Percentiles rank a stretch among this genome's conserved stretches.
Conservation (phyloP, 176 grass and related monocot genomes). For the Carex parvula region DNA sequence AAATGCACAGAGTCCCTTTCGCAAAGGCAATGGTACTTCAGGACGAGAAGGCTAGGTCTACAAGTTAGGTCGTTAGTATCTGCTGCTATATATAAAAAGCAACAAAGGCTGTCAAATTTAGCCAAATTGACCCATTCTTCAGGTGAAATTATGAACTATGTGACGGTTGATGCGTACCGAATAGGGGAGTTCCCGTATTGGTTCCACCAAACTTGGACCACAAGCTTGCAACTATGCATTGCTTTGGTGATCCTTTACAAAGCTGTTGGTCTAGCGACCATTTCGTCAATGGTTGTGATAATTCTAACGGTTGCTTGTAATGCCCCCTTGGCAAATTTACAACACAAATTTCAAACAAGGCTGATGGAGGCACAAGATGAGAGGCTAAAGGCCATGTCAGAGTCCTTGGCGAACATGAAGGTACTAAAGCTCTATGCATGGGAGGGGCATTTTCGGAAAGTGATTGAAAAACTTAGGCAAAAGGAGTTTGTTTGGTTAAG, state of each 20-base stretch:
- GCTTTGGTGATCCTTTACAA: constrained; percentile 71
- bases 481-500: constrained; percentile 68
- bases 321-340: constrained; percentile 80
- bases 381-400: constrained; percentile 79
- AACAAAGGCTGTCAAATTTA: constrained; percentile 58
- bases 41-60: constrained; percentile 65
- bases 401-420: constrained; percentile 79
- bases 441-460: constrained; percentile 83
- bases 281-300: constrained; percentile 61
- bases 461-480: constrained; percentile 69
- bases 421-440: constrained; percentile 91
- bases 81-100: constrained; percentile 77
- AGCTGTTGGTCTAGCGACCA: constrained; percentile 55
- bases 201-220: constrained; percentile 96
- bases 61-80: constrained; percentile 75
- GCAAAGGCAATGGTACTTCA: constrained; percentile 89
- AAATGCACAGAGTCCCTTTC: constrained; percentile 84
- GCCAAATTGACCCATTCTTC: constrained; percentile 76
- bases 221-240: constrained; percentile 70
- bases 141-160: constrained; percentile 91
- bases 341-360: constrained; percentile 72
- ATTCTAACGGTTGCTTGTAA: constrained; percentile 67
- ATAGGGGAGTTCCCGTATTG: constrained; percentile 89
- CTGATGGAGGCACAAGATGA: constrained; percentile 89
- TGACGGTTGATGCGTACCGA: constrained; percentile 79